Evolutionary conservation across 345 rosid species (phyloP).

Genomic region (Viola odorata): DNA sequence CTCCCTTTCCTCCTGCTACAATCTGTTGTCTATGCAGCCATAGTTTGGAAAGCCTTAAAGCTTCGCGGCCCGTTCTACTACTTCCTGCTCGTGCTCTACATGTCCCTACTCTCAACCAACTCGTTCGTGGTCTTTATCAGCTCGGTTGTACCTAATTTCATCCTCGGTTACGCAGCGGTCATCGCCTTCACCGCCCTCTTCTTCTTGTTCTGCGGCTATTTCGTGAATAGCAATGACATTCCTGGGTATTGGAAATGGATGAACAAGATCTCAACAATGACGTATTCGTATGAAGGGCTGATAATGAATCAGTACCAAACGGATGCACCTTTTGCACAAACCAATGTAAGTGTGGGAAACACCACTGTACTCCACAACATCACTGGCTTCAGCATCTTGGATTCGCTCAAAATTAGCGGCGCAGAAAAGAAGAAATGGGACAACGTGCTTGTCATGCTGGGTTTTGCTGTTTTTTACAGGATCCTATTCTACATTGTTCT

Average conservation of each 20-base stretch:
- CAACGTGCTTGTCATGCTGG: slow-evolving; percentile 42
- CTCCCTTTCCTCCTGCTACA: slow-evolving; percentile 56
- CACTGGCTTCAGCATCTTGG: slow-evolving; percentile 29
- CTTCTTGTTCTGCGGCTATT: slow-evolving; percentile 66
- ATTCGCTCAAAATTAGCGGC: slow-evolving; percentile 26
- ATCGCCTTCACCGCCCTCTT: slow-evolving; percentile 64
- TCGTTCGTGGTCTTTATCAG: slow-evolving; percentile 69
- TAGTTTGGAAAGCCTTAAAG: slow-evolving; percentile 47
- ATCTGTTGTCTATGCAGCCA: slow-evolving; percentile 45
- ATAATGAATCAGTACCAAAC: slow-evolving; percentile 62
- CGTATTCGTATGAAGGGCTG: slow-evolving; percentile 63
- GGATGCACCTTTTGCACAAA: slow-evolving; percentile 4
- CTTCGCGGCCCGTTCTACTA: slow-evolving; percentile 48
- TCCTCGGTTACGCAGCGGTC: slow-evolving; percentile 57
- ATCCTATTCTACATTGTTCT: slow-evolving; percentile 46
- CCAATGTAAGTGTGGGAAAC: too few relatives aligned
- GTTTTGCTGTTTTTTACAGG: slow-evolving; percentile 60
- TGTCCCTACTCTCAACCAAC: slow-evolving; percentile 60
- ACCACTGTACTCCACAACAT: slow-evolving; percentile 1
- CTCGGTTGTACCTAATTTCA: slow-evolving; percentile 61
- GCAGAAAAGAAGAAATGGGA: slow-evolving; percentile 38
- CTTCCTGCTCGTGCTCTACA: slow-evolving; percentile 50
- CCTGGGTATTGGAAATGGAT: slow-evolving; percentile 57
- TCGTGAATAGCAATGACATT: slow-evolving; percentile 46
- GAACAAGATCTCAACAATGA: slow-evolving; percentile 67